Evolutionary conservation across 2,329 filamentous ascomycete genomes (phyloP), one percentile per base, ranked within the genome.

Genomic region (Teratosphaeria viscida): DNA sequence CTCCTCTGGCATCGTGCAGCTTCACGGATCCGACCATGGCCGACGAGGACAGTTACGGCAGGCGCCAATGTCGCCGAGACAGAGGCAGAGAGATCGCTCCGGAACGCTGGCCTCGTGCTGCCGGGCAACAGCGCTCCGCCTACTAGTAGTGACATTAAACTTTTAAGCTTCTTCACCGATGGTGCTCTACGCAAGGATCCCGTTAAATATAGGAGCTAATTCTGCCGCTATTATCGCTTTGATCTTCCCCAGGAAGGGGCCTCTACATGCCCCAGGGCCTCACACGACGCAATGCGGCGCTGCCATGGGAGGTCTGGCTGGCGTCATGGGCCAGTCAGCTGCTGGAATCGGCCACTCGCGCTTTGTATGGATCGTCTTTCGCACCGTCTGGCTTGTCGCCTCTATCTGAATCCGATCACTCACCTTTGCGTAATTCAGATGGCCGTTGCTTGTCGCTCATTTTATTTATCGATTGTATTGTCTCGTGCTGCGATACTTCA

Each of bases 251-350:
- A 57, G 62, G 62, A 34, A 52, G 53, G 58, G 57, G 57, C 29
- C 34, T 37, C 26, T 39, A 58, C 59, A 57, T 61, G 59, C 62
- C 61, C 64, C 63, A 62, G 60, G 59, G 64, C 63, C 64, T 63
- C 62, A 63, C 66, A 69, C 67, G 66, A 68, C 62, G 68, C 68
- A 69, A 67, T 66, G 64, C 65, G 67, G 68, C 68, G 67, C 60
- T 67, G 67, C 68, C 67, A 66, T 67, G 64, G 64, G 60, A 63
- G 59, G 59, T 60, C 60, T 57, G 64, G 62, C 65, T 67, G 65
- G 67, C 67, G 67, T 68, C 67, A 66, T 63, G 58, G 64, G 64
- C 67, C 67, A 66, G 62, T 68, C 64, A 67, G 60, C 64, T 65
- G 63, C 61, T 58, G 57, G 59, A 57, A 62, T 57, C 57, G 61